phyloP scores from a whole-genome alignment of 805 yeast species.

The Candida easanensis region DNA sequence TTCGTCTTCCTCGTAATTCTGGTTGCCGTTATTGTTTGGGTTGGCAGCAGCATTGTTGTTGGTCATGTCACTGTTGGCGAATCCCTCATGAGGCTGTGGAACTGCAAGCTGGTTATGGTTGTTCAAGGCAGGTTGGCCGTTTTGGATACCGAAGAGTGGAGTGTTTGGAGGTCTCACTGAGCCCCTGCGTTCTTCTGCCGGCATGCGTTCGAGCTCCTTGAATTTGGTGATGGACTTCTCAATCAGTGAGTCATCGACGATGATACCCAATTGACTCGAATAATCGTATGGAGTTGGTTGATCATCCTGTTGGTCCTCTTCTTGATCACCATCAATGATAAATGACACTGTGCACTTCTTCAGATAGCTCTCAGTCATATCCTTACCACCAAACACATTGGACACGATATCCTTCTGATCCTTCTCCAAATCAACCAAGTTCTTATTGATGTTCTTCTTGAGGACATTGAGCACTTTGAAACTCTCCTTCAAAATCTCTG shows the following conservation, averaged over 20 bases:
- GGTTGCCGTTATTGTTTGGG: constrained; percentile 1
- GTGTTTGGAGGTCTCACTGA: constrained; percentile 10
- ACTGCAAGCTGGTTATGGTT: neutral
- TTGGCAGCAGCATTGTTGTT: neutral
- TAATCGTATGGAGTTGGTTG: constrained; percentile 14
- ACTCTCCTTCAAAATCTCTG: constrained; percentile 28
- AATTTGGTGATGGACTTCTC: constrained; percentile 15
- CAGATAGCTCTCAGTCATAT: constrained; percentile 29
- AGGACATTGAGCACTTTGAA: constrained; percentile 27
- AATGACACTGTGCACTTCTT: constrained; percentile 28
- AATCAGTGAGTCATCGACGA: constrained; percentile 18
- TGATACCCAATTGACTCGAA: constrained; percentile 22
- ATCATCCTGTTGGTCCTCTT: constrained; percentile 10
- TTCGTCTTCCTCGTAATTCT: constrained; percentile 2
- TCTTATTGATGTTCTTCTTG: constrained; percentile 25
- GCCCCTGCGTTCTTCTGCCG: constrained; percentile 8
- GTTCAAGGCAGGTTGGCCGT: neutral
- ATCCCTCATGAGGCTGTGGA: neutral
- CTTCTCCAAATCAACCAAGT: constrained; percentile 25
- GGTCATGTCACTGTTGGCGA: too few species aligned
- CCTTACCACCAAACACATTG: constrained; percentile 31
- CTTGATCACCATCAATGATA: constrained; percentile 22
- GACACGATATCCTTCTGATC: constrained; percentile 31
- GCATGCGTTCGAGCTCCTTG: constrained; percentile 9
- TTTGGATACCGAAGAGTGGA: constrained; percentile 10